Evolutionary conservation across 2,329 filamentous ascomycete species (phyloP).

Genomic region (Ramularia endophylla): DNA sequence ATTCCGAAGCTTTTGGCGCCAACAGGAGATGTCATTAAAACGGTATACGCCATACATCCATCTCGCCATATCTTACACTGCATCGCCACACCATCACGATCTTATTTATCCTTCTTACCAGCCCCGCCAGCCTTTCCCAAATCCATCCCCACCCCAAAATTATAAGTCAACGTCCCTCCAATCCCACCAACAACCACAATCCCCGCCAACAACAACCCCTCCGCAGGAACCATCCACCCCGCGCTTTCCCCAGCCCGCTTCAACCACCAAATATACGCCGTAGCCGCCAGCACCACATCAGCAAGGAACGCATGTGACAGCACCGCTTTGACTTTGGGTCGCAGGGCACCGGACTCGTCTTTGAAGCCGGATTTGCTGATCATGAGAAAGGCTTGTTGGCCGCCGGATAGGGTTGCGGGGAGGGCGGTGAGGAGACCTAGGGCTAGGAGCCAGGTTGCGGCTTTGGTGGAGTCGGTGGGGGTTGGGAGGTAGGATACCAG

Average conservation of each 20-base stretch:
- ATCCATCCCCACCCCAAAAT: constrained; percentile 40
- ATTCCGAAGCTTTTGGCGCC: too few relatives aligned
- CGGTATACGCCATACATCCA: too few relatives aligned
- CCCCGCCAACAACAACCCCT: constrained; percentile 36
- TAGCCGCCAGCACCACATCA: constrained; percentile 36
- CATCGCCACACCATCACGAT: too few relatives aligned
- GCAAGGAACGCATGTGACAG: constrained; percentile 40
- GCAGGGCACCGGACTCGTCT: constrained; percentile 29
- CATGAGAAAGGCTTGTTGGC: constrained; percentile 35
- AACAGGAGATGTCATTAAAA: too few relatives aligned
- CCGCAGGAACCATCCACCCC: constrained; percentile 33
- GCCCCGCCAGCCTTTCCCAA: constrained; percentile 11
- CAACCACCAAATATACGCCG: constrained; percentile 39
- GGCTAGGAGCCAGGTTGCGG: constrained; percentile 38
- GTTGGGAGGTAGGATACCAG: constrained; percentile 28
- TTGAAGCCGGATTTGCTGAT: constrained; percentile 40
- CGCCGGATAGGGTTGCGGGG: constrained; percentile 30
- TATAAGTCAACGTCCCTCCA: constrained; percentile 40
- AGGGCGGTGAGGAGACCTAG: constrained; percentile 33
- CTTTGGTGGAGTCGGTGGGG: constrained; percentile 28
- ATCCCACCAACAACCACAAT: constrained; percentile 31
- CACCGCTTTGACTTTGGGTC: constrained; percentile 37
- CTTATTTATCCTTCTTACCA: constrained; percentile 20
- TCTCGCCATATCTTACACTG: too few relatives aligned
- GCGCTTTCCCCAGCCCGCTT: constrained; percentile 32